These are phyloP conservation scores for Chlorokybus atmophyticus DNA, from an alignment of 139 green algal species.

Conservation along the genomic window DNA sequence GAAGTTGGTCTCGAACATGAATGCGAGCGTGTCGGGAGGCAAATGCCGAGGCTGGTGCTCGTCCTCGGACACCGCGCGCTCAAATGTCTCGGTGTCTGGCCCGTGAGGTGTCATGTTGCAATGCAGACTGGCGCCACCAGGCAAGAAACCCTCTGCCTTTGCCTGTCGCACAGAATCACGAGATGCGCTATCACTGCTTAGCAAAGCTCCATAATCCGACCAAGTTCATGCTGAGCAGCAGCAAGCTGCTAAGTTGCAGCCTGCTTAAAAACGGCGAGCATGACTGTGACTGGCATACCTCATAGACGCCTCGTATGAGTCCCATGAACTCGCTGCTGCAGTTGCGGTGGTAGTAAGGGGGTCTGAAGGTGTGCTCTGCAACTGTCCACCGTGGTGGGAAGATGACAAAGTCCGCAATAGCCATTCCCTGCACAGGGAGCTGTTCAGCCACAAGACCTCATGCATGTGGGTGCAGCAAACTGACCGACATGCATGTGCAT, in stretches of 20 bases:
- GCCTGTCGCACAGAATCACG: slow-evolving; percentile 8
- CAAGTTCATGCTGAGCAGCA: not conserved
- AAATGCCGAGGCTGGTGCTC: slow-evolving; percentile 36
- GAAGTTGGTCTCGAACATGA: slow-evolving; percentile 77
- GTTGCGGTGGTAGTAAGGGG: slow-evolving; percentile 82
- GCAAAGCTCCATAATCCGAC: not conserved
- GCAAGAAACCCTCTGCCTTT: slow-evolving; percentile 25
- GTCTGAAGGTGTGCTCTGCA: slow-evolving; percentile 80
- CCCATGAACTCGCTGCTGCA: slow-evolving; percentile 94
- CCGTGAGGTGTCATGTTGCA: slow-evolving; percentile 82
- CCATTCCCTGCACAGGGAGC: slow-evolving; percentile 32
- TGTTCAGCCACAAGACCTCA: too few relatives aligned
- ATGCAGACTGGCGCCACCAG: slow-evolving; percentile 56
- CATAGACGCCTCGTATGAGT: slow-evolving; percentile 47
- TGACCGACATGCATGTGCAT: too few relatives aligned
- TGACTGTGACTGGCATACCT: slow-evolving; percentile 10
- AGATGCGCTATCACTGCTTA: not conserved
- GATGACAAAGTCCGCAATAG: slow-evolving; percentile 83
- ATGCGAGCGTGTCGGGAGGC: slow-evolving; percentile 54
- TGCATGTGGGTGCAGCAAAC: too few relatives aligned
- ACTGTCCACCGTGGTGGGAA: slow-evolving; percentile 86
- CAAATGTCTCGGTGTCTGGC: slow-evolving; percentile 68
- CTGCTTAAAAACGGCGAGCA: too few relatives aligned
- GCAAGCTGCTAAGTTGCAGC: too few relatives aligned
- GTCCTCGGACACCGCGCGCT: slow-evolving; percentile 34